Evolutionary conservation across 345 rosid species (phyloP), one percentile per base, ranked within the genome.

Genomic region (Microthlaspi erraticum): DNA sequence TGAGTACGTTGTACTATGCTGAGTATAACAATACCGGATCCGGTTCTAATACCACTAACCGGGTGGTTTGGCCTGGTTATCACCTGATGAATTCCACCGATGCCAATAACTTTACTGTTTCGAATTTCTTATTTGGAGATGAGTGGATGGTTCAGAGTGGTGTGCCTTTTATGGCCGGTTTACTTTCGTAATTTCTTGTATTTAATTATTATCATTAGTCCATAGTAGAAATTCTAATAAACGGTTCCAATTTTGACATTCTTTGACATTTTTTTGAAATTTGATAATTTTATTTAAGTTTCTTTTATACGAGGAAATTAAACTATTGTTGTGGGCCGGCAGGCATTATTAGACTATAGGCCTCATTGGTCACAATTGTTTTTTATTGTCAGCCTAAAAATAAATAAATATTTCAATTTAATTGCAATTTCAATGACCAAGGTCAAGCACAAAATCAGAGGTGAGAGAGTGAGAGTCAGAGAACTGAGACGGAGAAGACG

Each of bases 51-150:
- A 88, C 85, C 0, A 62, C 79, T 11, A 52, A 51, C 1, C 81
- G 98, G 59, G 94, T 93, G 32, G 78, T 71, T 1, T 93, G 98
- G 97, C 72, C 84, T 0, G 93, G 96, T 67, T 90, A 78, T 71
- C 89, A 81, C 32, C 41, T 80, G 42, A 88, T 91, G 5, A 75
- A 81, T 14, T 73, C 87, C 2, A 77, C 83, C 1, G 93, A 90
- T 26, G 98, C 96, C 0, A 80, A 73, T 12, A 87, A 83, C 73
- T 91, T 87, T 54, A 90, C 97, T 0, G 91, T 84, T n/a, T 66
- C 86, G 3, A 74, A 60, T 58, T 88, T 91, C 77, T 52, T 93
- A 63, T 5, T 80, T 26, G 97, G 97, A 1, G 88, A 88, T 66
- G 81, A 44, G 10, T 88, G 96, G 97, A 66, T 93, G 74, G 88